phyloP scores from a whole-genome alignment of 169 alveolate genomes.

The Eimeria zaria region DNA sequence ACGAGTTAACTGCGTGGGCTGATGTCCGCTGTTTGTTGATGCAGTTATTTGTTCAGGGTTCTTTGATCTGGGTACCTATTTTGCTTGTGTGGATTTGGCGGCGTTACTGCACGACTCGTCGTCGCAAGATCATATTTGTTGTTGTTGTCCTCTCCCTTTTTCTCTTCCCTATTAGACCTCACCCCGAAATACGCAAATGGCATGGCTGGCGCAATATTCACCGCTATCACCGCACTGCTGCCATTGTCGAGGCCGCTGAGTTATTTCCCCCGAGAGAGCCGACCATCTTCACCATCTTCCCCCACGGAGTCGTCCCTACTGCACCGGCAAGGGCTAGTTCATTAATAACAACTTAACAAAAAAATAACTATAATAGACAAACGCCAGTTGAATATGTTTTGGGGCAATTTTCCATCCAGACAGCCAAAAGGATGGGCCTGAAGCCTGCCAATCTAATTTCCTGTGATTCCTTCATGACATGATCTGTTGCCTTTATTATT shows the following conservation, averaged over 20 bases:
- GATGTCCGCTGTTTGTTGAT: slow-evolving; percentile 59
- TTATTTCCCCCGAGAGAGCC: slow-evolving; percentile 78
- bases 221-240: slow-evolving; percentile 80
- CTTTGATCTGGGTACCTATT: slow-evolving; percentile 77
- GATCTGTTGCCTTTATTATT: background rate
- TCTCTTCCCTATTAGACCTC: slow-evolving; percentile 50
- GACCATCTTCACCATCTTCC: slow-evolving; percentile 74
- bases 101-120: slow-evolving; percentile 67
- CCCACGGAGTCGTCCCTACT: slow-evolving; percentile 82
- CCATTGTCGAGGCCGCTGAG: slow-evolving; percentile 78
- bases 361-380: background rate
- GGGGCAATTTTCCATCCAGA: no score
- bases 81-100: slow-evolving; percentile 70
- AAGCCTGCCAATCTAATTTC: no score
- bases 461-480: no score
- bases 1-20: slow-evolving; percentile 47
- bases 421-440: background rate
- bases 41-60: slow-evolving; percentile 67
- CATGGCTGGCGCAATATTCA: slow-evolving; percentile 59
- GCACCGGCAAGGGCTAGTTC: slow-evolving; percentile 74
- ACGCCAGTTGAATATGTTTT: no score
- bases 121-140: slow-evolving; percentile 33
- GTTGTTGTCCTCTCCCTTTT: slow-evolving; percentile 19
- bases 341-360: background rate
- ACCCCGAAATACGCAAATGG: slow-evolving; percentile 53